Conservation (phyloP, 352 stramenopile genomes). For the Globisporangium yorkense region DNA sequence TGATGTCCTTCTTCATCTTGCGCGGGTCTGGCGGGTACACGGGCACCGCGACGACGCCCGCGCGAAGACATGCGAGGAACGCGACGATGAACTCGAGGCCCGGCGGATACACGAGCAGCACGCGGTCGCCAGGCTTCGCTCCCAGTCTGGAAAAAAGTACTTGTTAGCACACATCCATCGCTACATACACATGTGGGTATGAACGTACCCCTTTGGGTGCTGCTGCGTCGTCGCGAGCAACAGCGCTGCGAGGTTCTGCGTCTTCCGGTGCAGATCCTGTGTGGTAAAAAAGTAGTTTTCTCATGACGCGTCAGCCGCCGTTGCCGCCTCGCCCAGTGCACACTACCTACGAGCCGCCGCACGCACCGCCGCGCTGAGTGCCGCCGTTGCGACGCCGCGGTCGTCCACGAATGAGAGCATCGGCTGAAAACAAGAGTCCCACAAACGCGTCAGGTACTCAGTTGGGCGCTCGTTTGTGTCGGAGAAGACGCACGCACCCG, state of each 20-base stretch:
- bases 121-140: slow-evolving; percentile 62
- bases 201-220: slow-evolving; percentile 57
- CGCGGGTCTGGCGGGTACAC: slow-evolving; percentile 89
- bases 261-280: slow-evolving; percentile 62
- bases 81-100: slow-evolving; percentile 96
- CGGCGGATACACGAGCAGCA: slow-evolving; percentile 97
- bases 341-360: too few species aligned
- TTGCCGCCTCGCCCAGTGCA: too few species aligned
- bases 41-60: slow-evolving; percentile 92
- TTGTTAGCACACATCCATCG: background rate
- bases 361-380: slow-evolving; percentile 53
- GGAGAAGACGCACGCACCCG: slow-evolving; percentile 23
- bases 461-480: background rate
- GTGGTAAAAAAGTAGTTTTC: background rate
- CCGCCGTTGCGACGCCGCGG: slow-evolving; percentile 38
- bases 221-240: slow-evolving; percentile 40
- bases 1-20: slow-evolving; percentile 93
- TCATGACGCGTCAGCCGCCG: too few species aligned
- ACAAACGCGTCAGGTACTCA: too few species aligned
- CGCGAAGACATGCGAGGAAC: slow-evolving; percentile 95
- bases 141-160: slow-evolving; percentile 29
- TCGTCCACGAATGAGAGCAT: slow-evolving; percentile 81
- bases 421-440: slow-evolving; percentile 23
- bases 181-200: background rate
- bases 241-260: slow-evolving; percentile 65